These are phyloP conservation scores for Blastobotrys capitulatus DNA, from an alignment of 1,139 yeast genomes.

Conservation along the genomic window DNA sequence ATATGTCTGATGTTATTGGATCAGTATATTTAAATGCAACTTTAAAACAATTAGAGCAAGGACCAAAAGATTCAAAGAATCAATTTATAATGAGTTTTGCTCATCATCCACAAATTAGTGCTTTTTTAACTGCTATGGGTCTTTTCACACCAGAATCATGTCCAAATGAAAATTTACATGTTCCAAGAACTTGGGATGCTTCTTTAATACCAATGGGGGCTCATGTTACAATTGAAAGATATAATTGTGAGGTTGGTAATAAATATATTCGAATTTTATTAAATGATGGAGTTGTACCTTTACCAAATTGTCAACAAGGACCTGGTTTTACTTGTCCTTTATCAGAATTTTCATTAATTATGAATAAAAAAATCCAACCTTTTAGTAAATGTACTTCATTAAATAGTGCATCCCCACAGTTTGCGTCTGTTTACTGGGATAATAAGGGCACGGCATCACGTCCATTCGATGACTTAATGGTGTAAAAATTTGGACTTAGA, in stretches of 20 bases:
- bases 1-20: conserved; percentile 39
- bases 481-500: too few species aligned
- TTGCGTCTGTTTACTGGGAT: neutral
- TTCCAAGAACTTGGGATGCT: neutral
- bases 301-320: conserved; percentile 43
- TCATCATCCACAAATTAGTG: conserved; percentile 50
- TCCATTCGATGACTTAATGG: neutral
- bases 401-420: neutral
- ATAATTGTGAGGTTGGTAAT: conserved; percentile 30
- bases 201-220: conserved; percentile 38
- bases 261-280: conserved; percentile 42
- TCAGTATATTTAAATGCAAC: conserved; percentile 48
- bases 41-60: conserved; percentile 39
- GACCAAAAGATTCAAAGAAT: neutral
- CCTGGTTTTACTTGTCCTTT: conserved; percentile 39
- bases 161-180: neutral
- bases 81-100: conserved; percentile 35
- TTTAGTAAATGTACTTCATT: neutral
- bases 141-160: conserved; percentile 27
- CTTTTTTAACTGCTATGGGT: conserved; percentile 43
- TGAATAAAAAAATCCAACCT: neutral
- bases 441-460: neutral
- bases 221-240: conserved; percentile 45
- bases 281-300: conserved; percentile 55
- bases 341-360: conserved; percentile 9